Evolutionary conservation across 1,284 basidiomycete species (phyloP).

Genomic region (Leccinum fallax): DNA sequence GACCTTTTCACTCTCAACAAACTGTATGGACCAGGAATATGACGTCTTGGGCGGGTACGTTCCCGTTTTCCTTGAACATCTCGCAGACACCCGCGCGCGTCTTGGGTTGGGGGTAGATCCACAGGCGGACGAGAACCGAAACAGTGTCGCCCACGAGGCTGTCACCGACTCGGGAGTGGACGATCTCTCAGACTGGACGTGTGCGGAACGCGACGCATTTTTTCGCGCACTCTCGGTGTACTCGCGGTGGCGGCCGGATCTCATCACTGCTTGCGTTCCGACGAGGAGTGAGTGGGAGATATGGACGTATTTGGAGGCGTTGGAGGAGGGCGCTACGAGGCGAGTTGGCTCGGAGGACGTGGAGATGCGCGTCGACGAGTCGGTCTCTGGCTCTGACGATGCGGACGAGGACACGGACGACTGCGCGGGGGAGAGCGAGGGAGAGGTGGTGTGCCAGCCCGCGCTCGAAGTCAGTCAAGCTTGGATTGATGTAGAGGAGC

Average conservation of each 20-base stretch:
- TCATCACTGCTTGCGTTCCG: conserved; percentile 34
- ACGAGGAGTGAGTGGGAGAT: conserved; percentile 33
- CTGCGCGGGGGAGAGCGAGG: not conserved
- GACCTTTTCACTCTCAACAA: not conserved
- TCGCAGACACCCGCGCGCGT: conserved; percentile 27
- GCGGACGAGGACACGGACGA: not conserved
- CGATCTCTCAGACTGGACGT: conserved; percentile 52
- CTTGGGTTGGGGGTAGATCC: conserved; percentile 15
- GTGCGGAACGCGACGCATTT: conserved; percentile 66
- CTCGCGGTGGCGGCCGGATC: conserved; percentile 38
- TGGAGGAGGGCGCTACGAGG: conserved; percentile 27
- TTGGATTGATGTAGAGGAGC: conserved; percentile 66
- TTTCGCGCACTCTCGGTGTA: conserved; percentile 50
- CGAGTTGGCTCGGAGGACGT: conserved; percentile 4
- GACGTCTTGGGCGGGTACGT: conserved; percentile 28
- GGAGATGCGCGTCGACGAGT: conserved; percentile 2
- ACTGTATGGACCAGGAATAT: conserved; percentile 16
- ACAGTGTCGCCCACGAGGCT: not conserved
- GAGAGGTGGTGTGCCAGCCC: conserved; percentile 26
- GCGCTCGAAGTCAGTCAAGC: conserved; percentile 61
- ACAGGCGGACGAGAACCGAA: not conserved
- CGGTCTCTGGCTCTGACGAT: conserved; percentile 1
- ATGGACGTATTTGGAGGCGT: conserved; percentile 32
- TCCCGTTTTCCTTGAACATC: conserved; percentile 29
- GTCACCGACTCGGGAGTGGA: not conserved